Evolutionary conservation across 2,329 filamentous ascomycete species (phyloP), one percentile per base, ranked within the genome.

Genomic region (Exophiala sp.): DNA sequence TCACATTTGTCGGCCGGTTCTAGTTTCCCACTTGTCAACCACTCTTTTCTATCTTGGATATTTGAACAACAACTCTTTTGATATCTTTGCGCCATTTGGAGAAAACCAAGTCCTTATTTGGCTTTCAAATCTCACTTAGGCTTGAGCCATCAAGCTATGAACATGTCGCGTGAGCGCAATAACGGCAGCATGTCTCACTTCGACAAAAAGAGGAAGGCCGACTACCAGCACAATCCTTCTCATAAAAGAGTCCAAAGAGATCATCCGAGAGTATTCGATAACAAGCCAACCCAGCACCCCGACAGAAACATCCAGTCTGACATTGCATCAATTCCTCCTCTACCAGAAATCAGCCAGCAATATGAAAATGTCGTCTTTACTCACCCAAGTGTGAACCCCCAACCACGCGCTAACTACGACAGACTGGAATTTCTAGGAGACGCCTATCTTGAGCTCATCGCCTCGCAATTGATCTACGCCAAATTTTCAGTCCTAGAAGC

Each of bases 391-490:
- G 34, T 51, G 10, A 50, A 53, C 9, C 11, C 45, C 20, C 29
- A 57, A 29, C 20, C 20, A 4, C 21, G 24, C 12, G 20, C 36
- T 29, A 80, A 76, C 64, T 96, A 96, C 69, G 91, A 96, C 65
- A 82, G 83, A 14, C 81, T 96, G 5, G 92, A 97, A 70, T 91
- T 92, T 73, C 78, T 96, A 6, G 92, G 92, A 5, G 92, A 97
- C 68, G 87, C 89, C 16, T 92, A 92, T 63, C 76, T 95, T 47
- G 88, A 95, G 65, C 72, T 91, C 47, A 83, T 91, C 43, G 83
- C 91, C 5, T 85, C 88, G 0, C 80, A 83, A 14, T 78, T 95
- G 47, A 87, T 97, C 55, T 89, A 84, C 69, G 75, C 84, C 54
- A 88, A 83, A 7, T 94, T 91, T 65, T 78, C 79, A 1, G 72